Evolutionary conservation across 257 asterid genomes (phyloP), one percentile per base, ranked within the genome.

Genomic region (Solanum sitiens): DNA sequence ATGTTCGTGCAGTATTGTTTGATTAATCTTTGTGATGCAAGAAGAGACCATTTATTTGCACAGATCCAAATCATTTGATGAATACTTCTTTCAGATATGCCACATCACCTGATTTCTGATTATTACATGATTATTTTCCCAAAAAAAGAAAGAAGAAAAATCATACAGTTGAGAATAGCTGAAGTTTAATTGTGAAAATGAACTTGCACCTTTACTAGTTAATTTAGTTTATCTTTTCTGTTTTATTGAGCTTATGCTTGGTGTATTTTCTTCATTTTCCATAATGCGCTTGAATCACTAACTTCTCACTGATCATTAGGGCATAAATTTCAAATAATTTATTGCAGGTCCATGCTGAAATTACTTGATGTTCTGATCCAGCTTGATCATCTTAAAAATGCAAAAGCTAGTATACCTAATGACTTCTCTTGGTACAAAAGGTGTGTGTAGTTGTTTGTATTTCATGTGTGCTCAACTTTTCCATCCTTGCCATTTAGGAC

Each of bases 401-500:
- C 99, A 4, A 97, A 97, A 92, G 99, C 99, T 86, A 97, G 99
- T 92, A 97, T 97, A 88, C 99, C 98, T 86, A 97, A 97, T 93
- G 99, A 97, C 90, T 97, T 97, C 83, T 96, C 99, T 91, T 97
- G 99, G 99, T 97, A 97, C 92, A 97, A 97, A 90, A 97, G 99
- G 99, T 80, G 68, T 80, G 85, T 61, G 30, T 30, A 50, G 32
- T 50, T 45, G 27, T 79, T 80, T 80, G 44, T 50, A 30, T 53
- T 80, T 50, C 85, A 80, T 7, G 70, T 50, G 70, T 80, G 70
- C 30, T 80, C 18, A 80, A 50, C 45, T 47, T 80, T 80, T 50
- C 44, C 67, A 50, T 47, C 70, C 44, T 6, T 30, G 44, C 70
- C 45, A 6, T 79, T 56, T 79, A 27, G 40, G 67, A 80, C 68